Evolutionary conservation across 768 basidiomycete genomes (phyloP).

Genomic region (Lactarius sp.): DNA sequence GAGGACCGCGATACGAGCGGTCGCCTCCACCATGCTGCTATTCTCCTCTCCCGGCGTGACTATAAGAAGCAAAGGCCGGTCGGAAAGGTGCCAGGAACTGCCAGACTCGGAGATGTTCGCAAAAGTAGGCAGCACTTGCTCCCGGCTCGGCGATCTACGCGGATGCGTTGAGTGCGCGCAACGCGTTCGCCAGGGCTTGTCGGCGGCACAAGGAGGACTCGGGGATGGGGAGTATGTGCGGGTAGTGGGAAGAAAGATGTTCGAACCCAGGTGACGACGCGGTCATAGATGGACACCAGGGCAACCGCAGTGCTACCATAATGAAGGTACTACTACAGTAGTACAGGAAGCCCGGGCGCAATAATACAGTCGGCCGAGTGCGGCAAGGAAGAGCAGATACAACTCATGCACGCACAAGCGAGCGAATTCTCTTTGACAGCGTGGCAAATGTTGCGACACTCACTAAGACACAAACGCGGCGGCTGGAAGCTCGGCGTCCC

Average conservation of each 20-base stretch:
- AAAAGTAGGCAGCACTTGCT: slow-evolving; percentile 60
- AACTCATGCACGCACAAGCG: background rate
- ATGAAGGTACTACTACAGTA: background rate
- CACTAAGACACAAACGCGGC: background rate
- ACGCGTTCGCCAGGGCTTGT: slow-evolving; percentile 43
- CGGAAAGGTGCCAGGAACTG: slow-evolving; percentile 63
- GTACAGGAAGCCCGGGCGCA: background rate
- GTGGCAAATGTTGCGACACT: background rate
- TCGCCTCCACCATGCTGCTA: slow-evolving; percentile 27
- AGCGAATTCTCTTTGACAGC: background rate
- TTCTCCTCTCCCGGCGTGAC: slow-evolving; percentile 41
- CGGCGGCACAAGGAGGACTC: slow-evolving; percentile 48
- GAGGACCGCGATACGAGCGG: slow-evolving; percentile 51
- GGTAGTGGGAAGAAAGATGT: slow-evolving; percentile 28
- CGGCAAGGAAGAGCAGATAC: background rate
- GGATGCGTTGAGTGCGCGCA: slow-evolving; percentile 48
- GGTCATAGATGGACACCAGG: slow-evolving; percentile 33
- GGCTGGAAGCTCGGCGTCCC: background rate
- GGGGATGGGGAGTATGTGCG: slow-evolving; percentile 44
- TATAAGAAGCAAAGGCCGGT: slow-evolving; percentile 71
- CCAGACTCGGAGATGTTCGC: slow-evolving; percentile 67
- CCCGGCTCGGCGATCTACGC: slow-evolving; percentile 81
- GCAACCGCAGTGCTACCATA: background rate
- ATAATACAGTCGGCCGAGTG: background rate
- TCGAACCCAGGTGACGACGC: background rate